Percentiles rank a stretch among this genome's conserved stretches.
phyloP scores from a whole-genome alignment of 1,284 basidiomycete species.

The Cutaneotrichosporon cyanovorans region DNA sequence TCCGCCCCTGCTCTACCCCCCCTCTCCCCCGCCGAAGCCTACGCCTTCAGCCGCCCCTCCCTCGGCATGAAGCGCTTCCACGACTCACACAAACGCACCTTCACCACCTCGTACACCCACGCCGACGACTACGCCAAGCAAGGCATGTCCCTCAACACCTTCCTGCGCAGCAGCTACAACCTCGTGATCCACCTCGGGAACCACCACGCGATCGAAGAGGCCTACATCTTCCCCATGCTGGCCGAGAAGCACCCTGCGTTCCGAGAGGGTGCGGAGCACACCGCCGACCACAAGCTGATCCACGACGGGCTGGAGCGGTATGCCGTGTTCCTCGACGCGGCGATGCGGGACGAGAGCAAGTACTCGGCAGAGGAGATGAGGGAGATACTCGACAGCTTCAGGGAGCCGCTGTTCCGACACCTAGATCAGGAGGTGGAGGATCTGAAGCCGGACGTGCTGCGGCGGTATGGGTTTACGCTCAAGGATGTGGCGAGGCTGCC shows the following conservation, averaged over 20 bases:
- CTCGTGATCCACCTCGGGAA: constrained; percentile 50
- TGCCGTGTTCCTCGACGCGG: constrained; percentile 49
- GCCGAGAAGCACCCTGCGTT: constrained; percentile 59
- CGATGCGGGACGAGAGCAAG: constrained; percentile 48
- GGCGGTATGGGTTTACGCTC: constrained; percentile 56
- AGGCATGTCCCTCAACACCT: background rate
- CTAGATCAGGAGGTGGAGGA: constrained; percentile 65
- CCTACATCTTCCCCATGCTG: constrained; percentile 58
- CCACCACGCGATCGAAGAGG: constrained; percentile 57
- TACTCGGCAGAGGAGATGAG: constrained; percentile 57
- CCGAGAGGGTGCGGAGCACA: constrained; percentile 48
- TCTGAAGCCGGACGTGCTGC: constrained; percentile 55
- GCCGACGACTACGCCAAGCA: constrained; percentile 5
- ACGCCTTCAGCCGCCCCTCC: constrained; percentile 2
- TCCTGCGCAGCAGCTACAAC: constrained; percentile 10
- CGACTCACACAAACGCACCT: constrained; percentile 9
- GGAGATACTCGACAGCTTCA: constrained; percentile 56
- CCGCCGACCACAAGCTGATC: constrained; percentile 57
- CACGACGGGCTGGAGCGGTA: constrained; percentile 59
- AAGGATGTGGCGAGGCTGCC: constrained; percentile 54
- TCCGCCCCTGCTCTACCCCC: too few relatives aligned
- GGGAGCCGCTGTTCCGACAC: constrained; percentile 57
- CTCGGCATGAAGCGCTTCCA: constrained; percentile 7
- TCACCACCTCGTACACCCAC: constrained; percentile 6
- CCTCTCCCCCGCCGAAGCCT: constrained; percentile 1